Evolutionary conservation across 768 basidiomycete species (phyloP), one percentile per base, ranked within the genome.

Genomic region (Naganishia onofrii): DNA sequence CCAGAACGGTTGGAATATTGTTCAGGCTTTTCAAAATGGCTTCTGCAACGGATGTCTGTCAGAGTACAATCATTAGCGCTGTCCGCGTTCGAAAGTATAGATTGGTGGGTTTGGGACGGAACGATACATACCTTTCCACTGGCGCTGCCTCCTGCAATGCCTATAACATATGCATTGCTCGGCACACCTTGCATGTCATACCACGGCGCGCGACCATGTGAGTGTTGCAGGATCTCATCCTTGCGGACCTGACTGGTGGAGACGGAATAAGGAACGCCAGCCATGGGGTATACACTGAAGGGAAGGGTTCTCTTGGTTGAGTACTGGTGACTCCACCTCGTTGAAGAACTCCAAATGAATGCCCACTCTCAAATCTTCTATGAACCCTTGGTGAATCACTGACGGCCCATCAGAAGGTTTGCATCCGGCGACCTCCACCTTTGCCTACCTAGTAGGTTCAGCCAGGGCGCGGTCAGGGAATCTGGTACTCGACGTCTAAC

Each of bases 1-100:
- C 96, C 66, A 95, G 87, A 44, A 98, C 90, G 55, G 81, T 82
- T 0, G 81, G 82, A 19, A 83, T 79, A 55, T 81, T 78, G 48
- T 81, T 74, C 32, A 83, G 74, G 5, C 76, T 74, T 17, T 79
- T 79, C 15, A 83, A 71, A 21, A 84, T 82, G 17, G 80, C 80
- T 48, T 75, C 72, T 1, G 81, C 81, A 5, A 82, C 81, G 1
- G 74, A 77, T 0, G 81, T 82, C 80, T 81, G 57, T 9, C 38
- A 0, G 19, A 66, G 9, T 19, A 51, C 7, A 51, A 23, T 51
- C 15, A 51, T 51, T n/a, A 51, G 48, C n/a, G 21, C 48, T 12
- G n/a, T 51, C 48, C 23, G 23, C 42, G 13, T 12, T n/a, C 23
- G 7, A 23, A 10, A 10, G 26, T 13, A 13, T 5, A 54, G 8